Conservation (phyloP, 306 rosid genomes). For the Astragalus membranaceus region DNA sequence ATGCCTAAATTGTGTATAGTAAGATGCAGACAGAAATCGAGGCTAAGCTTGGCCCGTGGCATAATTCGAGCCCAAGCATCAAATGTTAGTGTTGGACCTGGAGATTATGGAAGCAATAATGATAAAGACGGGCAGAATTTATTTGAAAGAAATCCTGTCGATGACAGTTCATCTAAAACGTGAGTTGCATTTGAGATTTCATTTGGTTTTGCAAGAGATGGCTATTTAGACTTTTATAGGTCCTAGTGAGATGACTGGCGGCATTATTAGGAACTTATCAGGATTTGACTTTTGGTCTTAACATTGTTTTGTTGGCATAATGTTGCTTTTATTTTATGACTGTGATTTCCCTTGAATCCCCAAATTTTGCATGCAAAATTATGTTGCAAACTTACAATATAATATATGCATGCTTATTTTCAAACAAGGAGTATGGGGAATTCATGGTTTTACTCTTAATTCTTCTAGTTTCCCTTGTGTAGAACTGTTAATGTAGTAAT, state of each 20-base stretch:
- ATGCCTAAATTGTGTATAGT: slow-evolving; percentile 47
- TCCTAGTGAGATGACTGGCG: background rate
- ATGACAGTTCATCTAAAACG: slow-evolving; percentile 48
- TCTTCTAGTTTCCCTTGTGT: background rate
- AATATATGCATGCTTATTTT: background rate
- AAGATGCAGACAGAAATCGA: slow-evolving; percentile 43
- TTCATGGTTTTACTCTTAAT: background rate
- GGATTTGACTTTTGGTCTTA: background rate
- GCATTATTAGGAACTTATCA: background rate
- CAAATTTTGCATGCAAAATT: background rate
- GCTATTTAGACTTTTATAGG: background rate
- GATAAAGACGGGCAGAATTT: slow-evolving; percentile 39
- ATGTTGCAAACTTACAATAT: slow-evolving; percentile 1
- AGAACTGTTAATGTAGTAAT: background rate
- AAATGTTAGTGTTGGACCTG: slow-evolving; percentile 62
- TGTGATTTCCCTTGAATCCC: background rate
- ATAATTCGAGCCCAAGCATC: slow-evolving; percentile 62
- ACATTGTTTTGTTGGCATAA: background rate
- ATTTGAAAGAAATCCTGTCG: slow-evolving; percentile 27
- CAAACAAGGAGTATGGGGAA: background rate
- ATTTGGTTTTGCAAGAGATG: background rate
- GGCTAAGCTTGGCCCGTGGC: slow-evolving; percentile 29
- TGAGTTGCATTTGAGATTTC: slow-evolving; percentile 38
- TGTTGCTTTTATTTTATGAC: background rate
- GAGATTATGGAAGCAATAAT: slow-evolving; percentile 50